Evolutionary conservation across 148 eudicot species (phyloP), one percentile per base, ranked within the genome.

Genomic region (Rhododendron henanense): DNA sequence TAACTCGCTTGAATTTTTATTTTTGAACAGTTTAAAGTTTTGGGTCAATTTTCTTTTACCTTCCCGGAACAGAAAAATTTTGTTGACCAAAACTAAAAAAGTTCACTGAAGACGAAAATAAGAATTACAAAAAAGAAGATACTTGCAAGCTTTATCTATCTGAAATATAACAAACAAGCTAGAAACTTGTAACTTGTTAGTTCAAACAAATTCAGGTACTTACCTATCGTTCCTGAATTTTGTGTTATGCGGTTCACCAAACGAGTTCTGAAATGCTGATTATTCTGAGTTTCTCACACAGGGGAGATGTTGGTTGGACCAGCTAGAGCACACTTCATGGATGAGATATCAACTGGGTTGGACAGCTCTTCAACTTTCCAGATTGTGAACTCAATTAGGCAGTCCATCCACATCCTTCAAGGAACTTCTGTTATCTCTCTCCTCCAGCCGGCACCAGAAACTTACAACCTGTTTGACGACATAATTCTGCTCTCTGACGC

Each of bases 261-360:
- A 50, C 10, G 39, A 35, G 41, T 33, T 81, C 6, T 55, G 23
- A 4, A 57, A 19, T 33, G 41, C 21, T 28, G 28, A 23, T 48
- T 47, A 21, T 28, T 39, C 4, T 44, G 3, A 71, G 21, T 33
- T 23, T 18, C 75, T 85, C 28, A 59, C 86, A 53, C 86, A 90
- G 91, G 92, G 69, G 90, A 91, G 76, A 92, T 65, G 73, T n/a
- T 65, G 73, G 73, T 65, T 65, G 73, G 73, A 65, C 73, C 73
- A n/a, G 73, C 73, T 65, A 65, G 73, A 65, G 73, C 73, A n/a
- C 73, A 65, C 73, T 65, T 65, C 73, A 65, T 65, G 73, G 73
- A 65, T 65, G 73, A 65, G 73, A 65, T 65, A 65, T 65, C 73
- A 65, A 65, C 31, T 65, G 73, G 73, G 33, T 65, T 65, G 73